Percentiles rank a stretch among this genome's conserved stretches.
Evolutionary conservation across 2,329 filamentous ascomycete genomes (phyloP).

Genomic region (Fusarium clavum): DNA sequence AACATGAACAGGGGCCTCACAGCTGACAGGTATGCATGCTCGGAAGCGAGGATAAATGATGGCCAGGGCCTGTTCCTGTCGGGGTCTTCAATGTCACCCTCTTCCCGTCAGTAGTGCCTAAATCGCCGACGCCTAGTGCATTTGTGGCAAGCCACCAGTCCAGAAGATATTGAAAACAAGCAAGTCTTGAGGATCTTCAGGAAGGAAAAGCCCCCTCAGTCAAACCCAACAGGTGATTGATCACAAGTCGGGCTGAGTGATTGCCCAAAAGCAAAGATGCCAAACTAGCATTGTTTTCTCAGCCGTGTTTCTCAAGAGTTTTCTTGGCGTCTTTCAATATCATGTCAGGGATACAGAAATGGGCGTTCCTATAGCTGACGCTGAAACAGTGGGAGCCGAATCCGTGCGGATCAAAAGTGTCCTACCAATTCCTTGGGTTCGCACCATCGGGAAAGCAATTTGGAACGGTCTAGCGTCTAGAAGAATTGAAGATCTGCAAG

Average conservation of each 20-base stretch:
- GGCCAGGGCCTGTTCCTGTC: constrained; percentile 14
- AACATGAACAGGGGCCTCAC: constrained; percentile 18
- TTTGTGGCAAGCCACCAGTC: constrained; percentile 11
- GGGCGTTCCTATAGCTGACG: constrained; percentile 37
- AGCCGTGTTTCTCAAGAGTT: neutral
- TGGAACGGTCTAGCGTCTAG: constrained; percentile 20
- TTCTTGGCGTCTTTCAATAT: neutral
- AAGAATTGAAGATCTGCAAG: constrained; percentile 18
- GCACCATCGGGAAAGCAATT: constrained; percentile 19
- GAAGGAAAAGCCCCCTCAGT: neutral
- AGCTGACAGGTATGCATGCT: constrained; percentile 11
- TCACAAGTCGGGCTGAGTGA: constrained; percentile 11
- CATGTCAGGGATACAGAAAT: constrained; percentile 27
- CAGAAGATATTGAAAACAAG: constrained; percentile 21
- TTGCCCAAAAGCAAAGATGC: constrained; percentile 17
- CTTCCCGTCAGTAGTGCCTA: constrained; percentile 9
- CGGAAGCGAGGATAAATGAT: constrained; percentile 21
- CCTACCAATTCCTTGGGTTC: constrained; percentile 39
- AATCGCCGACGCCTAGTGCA: constrained; percentile 10
- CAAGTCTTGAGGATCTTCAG: neutral
- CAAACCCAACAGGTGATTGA: neutral
- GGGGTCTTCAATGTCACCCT: constrained; percentile 16
- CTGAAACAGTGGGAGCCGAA: constrained; percentile 43
- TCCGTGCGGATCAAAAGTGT: constrained; percentile 20
- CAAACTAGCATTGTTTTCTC: constrained; percentile 1